Conservation (phyloP, 208 protist species). For the Trichomonas gallinae region DNA sequence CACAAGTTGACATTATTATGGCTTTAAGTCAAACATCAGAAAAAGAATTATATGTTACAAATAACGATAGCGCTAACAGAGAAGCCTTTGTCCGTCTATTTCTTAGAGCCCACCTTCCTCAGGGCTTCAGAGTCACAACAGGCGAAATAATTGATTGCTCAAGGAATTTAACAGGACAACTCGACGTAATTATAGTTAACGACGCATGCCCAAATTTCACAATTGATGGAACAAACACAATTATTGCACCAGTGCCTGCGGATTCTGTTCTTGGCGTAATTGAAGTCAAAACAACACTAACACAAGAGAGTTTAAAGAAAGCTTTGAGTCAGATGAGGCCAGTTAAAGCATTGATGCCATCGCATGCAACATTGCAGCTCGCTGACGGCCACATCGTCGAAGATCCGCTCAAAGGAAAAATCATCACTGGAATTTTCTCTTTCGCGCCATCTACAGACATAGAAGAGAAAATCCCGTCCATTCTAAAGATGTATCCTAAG, state of each 20-base stretch:
- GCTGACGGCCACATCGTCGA: neutral
- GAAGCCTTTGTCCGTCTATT: neutral
- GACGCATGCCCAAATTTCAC: neutral
- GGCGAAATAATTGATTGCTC: neutral
- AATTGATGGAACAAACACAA: neutral
- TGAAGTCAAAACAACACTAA: neutral
- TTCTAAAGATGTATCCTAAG: neutral
- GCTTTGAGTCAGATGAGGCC: neutral
- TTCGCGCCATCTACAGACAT: neutral
- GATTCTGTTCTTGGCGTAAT: neutral
- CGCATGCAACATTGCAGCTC: neutral
- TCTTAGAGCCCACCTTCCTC: neutral
- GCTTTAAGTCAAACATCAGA: neutral
- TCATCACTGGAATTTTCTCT: neutral
- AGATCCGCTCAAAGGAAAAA: neutral
- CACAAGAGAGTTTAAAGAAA: neutral
- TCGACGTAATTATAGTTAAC: neutral
- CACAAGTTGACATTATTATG: neutral
- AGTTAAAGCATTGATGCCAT: neutral
- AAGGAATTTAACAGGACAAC: neutral
- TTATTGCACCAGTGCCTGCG: neutral
- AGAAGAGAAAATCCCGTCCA: neutral
- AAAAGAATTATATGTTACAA: neutral
- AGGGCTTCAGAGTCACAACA: neutral
- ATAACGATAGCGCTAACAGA: neutral